Base-by-base conservation (phyloP, 768 basidiomycete species). In the Phanerodontia chrysosporium region DNA sequence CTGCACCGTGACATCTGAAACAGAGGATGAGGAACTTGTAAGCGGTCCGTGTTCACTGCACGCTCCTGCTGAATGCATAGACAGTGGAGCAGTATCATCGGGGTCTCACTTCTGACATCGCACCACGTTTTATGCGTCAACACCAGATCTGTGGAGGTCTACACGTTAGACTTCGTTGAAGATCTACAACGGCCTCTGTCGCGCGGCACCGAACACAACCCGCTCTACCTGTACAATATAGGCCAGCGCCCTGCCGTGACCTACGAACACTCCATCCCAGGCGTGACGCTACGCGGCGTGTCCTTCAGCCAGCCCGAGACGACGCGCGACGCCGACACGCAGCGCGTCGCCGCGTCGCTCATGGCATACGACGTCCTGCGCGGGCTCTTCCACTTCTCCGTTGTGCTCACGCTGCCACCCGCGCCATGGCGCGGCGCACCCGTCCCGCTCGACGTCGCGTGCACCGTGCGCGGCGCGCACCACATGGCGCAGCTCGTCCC, bases 41-140 rank as follows among this genome's bases (percentile, higher is more conserved):
- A 56, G 75, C 46, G 14, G 42, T 8, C 22, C 6, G 22, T 45
- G 6, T 12, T 10, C 55, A 29, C 44, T 7, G 30, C 44, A 5
- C 7, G 6, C 30, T 0, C 24, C 16, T 35, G 25, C 36, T 25
- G 8, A 18, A 7, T 21, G 7, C 45, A 21, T 28, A 24, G 10
- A 44, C 29, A 78, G 76, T 77, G 74, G 73, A 77, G 74, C 36
- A 73, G 72, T 0, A 72, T 84, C 9, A 67, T 81, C 1, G 75
- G 73, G 9, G 60, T 81, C 18, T 74, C 72, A 18, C 74, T 85
- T 42, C 72, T 81, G 39, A 82, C 79, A 2, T 70, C 74, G 0
- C 79, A 81, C 55, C 63, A 70, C 39, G 51, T 86, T n/a, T 68
- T 86, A 25, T 74, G 80, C 24, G 76, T 85, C 65, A 82, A 78